Base-by-base conservation (phyloP, 345 rosid genomes). In the Mangifera indica region DNA sequence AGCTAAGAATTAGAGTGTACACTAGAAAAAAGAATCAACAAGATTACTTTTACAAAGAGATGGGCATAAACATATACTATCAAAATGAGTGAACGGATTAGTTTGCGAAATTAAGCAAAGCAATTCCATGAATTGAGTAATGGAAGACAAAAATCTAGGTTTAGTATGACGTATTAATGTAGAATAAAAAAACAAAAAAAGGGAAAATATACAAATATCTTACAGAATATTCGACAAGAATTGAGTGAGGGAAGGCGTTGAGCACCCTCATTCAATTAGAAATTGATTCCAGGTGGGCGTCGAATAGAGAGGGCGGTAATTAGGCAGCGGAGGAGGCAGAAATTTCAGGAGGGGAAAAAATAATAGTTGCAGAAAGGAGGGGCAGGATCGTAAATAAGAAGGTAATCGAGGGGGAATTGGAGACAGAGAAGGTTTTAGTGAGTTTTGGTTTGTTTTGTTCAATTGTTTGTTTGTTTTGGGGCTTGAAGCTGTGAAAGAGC, bases 381-480 rank as follows among this genome's bases (percentile, higher is more conserved):
- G 78, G 76, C 71, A 74, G 78, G 84, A 72, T 84, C 86, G 81
- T 72, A 75, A 58, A 80, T 44, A 70, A 53, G 45, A 72, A 10
- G 59, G 60, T 3, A 72, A 77, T 51, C 85, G 65, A 66, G 40
- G 66, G 79, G 52, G 37, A 22, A 60, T 48, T 69, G 21, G 22
- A 5, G 34, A 37, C n/a, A 14, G 49, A 49, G 55, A 61, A 54
- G 54, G 72, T 49, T 26, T 69, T 63, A 60, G 74, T 57, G 72
- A 7, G 68, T 52, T 58, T 52, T 54, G 10, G 53, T 46, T 72
- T 26, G 73, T 70, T 8, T 22, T 29, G 52, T 59, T 32, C 15
- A 4, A 52, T 40, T 21, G 59, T 67, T 66, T 18, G 15, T 57
- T 15, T 21, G 29, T 67, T 55, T 22, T 74, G 52, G 51, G 74